Conservation (phyloP, 1,139 yeast genomes). For the Protomyces inouyei region DNA sequence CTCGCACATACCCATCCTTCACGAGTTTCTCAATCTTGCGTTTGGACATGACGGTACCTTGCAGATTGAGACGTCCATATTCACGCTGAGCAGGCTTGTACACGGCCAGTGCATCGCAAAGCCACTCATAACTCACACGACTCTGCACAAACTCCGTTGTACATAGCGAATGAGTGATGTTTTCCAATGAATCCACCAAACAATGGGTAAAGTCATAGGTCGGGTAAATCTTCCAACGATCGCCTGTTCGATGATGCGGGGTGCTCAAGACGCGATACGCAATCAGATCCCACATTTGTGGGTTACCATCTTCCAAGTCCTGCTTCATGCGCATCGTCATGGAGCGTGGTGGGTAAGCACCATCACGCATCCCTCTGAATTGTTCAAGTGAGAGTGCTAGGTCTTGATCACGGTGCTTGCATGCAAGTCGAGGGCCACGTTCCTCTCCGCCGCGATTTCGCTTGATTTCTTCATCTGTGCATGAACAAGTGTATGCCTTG, state of each 20-base stretch:
- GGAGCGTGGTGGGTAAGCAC: slow-evolving; percentile 79
- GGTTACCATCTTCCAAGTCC: slow-evolving; percentile 84
- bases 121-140: slow-evolving; percentile 96
- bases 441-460: slow-evolving; percentile 82
- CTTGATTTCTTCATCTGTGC: slow-evolving; percentile 81
- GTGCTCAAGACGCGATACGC: slow-evolving; percentile 95
- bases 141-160: slow-evolving; percentile 60
- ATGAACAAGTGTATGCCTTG: slow-evolving; percentile 86
- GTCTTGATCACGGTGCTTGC: slow-evolving; percentile 65
- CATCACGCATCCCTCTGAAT: slow-evolving; percentile 88
- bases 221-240: slow-evolving; percentile 95
- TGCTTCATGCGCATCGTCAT: slow-evolving; percentile 97
- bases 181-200: slow-evolving; percentile 94
- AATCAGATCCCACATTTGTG: slow-evolving; percentile 99
- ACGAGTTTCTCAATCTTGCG: slow-evolving; percentile 93
- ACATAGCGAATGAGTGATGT: slow-evolving; percentile 52
- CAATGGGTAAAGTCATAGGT: slow-evolving; percentile 99
- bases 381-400: slow-evolving; percentile 69
- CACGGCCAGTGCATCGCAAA: slow-evolving; percentile 90
- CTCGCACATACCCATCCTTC: slow-evolving; percentile 73
- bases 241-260: slow-evolving; percentile 93
- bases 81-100: slow-evolving; percentile 99
- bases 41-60: slow-evolving; percentile 92
- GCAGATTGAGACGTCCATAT: slow-evolving; percentile 89
- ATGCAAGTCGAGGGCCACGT: slow-evolving; percentile 84